phyloP scores from a whole-genome alignment of 2,329 filamentous ascomycete species.

The Zymoseptoria pseudotritici region DNA sequence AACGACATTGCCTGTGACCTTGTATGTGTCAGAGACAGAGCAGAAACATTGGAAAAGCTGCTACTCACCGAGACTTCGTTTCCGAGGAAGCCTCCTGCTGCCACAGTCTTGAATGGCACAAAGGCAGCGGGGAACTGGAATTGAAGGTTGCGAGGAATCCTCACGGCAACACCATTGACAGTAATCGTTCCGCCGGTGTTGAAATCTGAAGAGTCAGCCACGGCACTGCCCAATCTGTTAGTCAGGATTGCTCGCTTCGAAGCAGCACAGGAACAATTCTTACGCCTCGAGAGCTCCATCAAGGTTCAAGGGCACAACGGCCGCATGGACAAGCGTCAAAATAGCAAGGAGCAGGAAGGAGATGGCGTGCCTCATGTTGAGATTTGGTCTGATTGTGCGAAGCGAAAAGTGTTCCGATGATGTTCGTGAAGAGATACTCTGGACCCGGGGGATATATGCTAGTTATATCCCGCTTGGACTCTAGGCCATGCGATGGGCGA shows the following conservation, averaged over 20 bases:
- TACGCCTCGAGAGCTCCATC: conserved; percentile 27
- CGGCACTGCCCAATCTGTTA: conserved; percentile 10
- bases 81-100: conserved; percentile 15
- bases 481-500: no score
- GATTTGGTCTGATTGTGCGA: no score
- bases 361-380: no score
- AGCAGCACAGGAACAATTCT: no score
- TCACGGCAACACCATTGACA: conserved; percentile 41
- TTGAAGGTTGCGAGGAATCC: conserved; percentile 44
- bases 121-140: conserved; percentile 44
- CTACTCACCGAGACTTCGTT: conserved; percentile 23
- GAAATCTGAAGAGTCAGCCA: conserved; percentile 19
- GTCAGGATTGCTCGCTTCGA: no score
- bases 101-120: conserved; percentile 35
- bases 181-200: conserved; percentile 42
- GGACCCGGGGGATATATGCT: no score
- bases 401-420: no score
- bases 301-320: conserved; percentile 8
- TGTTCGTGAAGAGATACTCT: no score
- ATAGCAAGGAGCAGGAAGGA: no score
- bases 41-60: not conserved
- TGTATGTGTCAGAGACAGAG: conserved; percentile 8
- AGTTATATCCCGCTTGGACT: no score
- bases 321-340: conserved; percentile 10
- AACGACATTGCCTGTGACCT: conserved; percentile 35